Conservation (phyloP, 2,329 filamentous ascomycete species). For the Fusarium coicis region DNA sequence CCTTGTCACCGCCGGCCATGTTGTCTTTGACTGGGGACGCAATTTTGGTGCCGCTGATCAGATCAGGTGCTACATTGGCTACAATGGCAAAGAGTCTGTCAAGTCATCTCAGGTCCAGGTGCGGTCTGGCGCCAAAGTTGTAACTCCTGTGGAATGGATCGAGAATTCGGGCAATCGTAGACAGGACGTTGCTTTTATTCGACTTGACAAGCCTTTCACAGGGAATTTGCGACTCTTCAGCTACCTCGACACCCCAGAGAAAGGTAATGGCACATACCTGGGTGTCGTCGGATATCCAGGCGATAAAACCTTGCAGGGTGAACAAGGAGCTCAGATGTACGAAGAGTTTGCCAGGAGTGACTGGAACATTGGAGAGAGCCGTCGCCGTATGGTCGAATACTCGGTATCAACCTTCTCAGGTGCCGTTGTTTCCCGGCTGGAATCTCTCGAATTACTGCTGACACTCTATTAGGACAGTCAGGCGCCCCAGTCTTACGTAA, state of each 20-base stretch:
- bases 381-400: constrained; percentile 47
- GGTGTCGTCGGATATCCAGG: constrained; percentile 51
- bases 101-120: neutral
- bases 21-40: constrained; percentile 23
- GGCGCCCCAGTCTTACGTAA: constrained; percentile 43
- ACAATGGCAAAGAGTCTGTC: constrained; percentile 38
- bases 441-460: rapidly evolving
- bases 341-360: constrained; percentile 41
- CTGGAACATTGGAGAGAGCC: constrained; percentile 37
- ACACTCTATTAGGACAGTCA: constrained; percentile 38
- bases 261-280: constrained; percentile 9
- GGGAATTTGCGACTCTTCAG: constrained; percentile 39
- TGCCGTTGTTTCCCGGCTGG: constrained; percentile 7
- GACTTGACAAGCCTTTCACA: constrained; percentile 18
- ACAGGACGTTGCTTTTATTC: constrained; percentile 43
- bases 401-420: constrained; percentile 44
- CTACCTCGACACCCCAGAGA: constrained; percentile 29
- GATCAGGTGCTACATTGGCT: constrained; percentile 51
- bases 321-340: constrained; percentile 50
- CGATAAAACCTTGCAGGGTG: constrained; percentile 34
- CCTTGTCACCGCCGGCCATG: constrained; percentile 38
- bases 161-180: constrained; percentile 12
- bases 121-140: neutral
- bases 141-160: constrained; percentile 40
- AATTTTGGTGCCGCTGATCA: neutral